Base-by-base conservation (phyloP, 148 eudicot species). In the Mesembryanthemum crystallinum region DNA sequence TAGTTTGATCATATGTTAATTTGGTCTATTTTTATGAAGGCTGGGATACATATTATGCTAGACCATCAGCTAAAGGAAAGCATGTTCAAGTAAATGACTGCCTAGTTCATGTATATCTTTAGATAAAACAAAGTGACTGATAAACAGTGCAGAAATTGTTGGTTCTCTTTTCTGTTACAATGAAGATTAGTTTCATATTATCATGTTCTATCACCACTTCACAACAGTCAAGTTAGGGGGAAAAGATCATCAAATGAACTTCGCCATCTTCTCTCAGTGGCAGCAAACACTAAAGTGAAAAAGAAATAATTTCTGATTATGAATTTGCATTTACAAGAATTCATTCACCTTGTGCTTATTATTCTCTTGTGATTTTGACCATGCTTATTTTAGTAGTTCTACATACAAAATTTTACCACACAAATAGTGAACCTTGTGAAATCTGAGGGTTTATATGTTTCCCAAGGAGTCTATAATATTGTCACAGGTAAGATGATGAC, bases 51-150 rank as follows among this genome's bases (percentile, higher is more conserved):
- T 75, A 91, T 96, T 92, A 96, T 77, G 52, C 88, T 51, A 88
- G 99, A 83, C 98, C 92, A 74, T 83, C 99, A 70, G 94, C 98
- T 45, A 92, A 85, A 76, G 99, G 99, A 84, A 96, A 96, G 77
- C 99, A 98, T 76, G 94, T 96, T 72, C 98, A 96, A 97, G 99
- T 96, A 79, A 49, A 79, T 67, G 13, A 30, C 77, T 39, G 47
- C 20, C 24, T 58, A 17, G 37, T 71, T 8, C 28, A 18, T 77
- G 33, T 11, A 11, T 28, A 32, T 62, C 23, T 55, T n/a, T n/a
- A 2, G 13, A 45, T 8, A 45, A 8, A 45, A 45, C 49, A 45
- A 45, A 6, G 49, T 45, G 49, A 7, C 13, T 43, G 13, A 43
- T 3, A 43, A 43, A 43, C 49, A 1, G 29, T 24, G 29, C 62